Base-by-base conservation (phyloP, 495 filamentous ascomycete species). In the Rhypophila decipiens region DNA sequence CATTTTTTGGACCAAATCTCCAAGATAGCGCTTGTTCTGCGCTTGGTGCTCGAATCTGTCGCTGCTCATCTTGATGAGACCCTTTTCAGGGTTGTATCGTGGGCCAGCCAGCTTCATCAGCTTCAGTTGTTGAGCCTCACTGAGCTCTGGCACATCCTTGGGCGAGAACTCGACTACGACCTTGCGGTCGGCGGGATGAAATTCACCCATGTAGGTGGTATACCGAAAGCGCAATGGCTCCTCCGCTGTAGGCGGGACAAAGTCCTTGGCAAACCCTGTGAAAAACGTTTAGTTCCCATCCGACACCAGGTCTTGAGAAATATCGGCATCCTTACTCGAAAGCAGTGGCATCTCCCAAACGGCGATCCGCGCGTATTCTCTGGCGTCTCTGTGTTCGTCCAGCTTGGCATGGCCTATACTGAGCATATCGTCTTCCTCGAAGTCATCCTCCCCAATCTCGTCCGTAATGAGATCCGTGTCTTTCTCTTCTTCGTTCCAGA, bases 271-370 rank as follows among this genome's bases (percentile, higher is more conserved):
- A 34, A 95, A 75, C 52, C 89, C 89, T 94, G 57, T 39, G 31
- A 36, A 5, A 19, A 20, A 3, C 24, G 2, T 17, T 49, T 31
- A 51, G 43, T 22, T 39, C 42, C n/a, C n/a, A n/a, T 38, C 19
- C 9, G 22, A 19, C 10, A 43, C n/a, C 22, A 22, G 18, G 18
- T 37, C 22, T 36, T 3, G 47, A 22, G 23, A 41, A 36, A 42
- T 22, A 39, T 20, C 4, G 31, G 5, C n/a, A 31, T 31, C 66
- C 85, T 59, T 82, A 96, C 88, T 84, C 58, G 83, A 80, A 44
- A 98, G 73, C 51, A 91, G 68, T 17, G 93, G 93, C 89, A 97
- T 88, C 68, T 97, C 93, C 89, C 95, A 99, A 27, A 90, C 89
- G 35, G 84, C 77, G 53, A 95, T 76, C 41, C 93, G 77, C 20